Evolutionary conservation across 2,329 filamentous ascomycete species (phyloP), one percentile per base, ranked within the genome.

Genomic region (Fusarium buxicola): DNA sequence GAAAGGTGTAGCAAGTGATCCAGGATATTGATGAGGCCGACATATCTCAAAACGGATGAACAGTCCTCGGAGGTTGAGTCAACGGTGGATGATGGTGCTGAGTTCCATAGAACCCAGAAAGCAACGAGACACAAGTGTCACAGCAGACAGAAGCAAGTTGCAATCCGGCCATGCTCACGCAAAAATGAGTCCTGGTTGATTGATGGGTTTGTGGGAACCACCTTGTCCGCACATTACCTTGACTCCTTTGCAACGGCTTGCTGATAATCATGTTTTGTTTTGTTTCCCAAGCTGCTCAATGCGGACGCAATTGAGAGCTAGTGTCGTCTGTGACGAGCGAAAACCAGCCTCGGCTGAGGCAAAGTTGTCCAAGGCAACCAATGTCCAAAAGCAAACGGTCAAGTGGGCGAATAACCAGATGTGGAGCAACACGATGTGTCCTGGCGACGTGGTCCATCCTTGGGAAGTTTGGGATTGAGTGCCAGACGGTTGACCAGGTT

Each of bases 301-400:
- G 61, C 61, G 49, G 61, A 47, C 6, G 62, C 61, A 51, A 15
- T 40, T 46, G 40, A 65, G 57, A 44, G 48, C 40, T 7, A 54
- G 25, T 35, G 43, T 64, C 62, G 61, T 62, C 61, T 39, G 13
- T 40, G 62, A 65, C 61, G 52, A 54, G 58, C 47, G 18, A 30
- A 35, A 65, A 34, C 61, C 56, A 58, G 45, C 62, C 62, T 65
- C 62, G 61, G 61, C 30, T 58, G 61, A 65, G 62, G 55, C 25
- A 27, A 27, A 39, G 55, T 49, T 60, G 49, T 43, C 43, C 48
- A 12, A 47, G 31, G 41, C 36, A 68, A 32, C 39, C 24, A 31
- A 38, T 39, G 30, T 55, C 50, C 57, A 50, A 55, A 57, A 53
- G 44, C 47, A 52, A 57, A 47, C 49, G 60, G 47, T 43, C 28